Evolutionary conservation across 2,329 filamentous ascomycete genomes (phyloP).

Genomic region (Furcasterigmium furcatum): DNA sequence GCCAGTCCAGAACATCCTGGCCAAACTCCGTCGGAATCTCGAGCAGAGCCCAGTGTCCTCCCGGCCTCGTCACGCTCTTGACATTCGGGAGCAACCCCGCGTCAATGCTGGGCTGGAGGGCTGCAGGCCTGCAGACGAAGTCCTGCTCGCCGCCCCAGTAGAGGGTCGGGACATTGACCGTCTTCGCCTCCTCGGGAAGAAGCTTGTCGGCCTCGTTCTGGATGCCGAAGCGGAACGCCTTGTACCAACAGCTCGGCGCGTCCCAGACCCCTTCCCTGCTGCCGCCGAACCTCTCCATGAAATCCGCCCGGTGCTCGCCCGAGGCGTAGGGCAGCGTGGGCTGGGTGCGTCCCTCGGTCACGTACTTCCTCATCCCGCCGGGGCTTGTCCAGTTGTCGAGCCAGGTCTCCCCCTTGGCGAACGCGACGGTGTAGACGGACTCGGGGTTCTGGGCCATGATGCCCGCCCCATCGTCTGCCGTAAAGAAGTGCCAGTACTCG

Average conservation of each 20-base stretch:
- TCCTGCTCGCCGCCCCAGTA: conserved; percentile 21
- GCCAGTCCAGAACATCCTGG: too few relatives aligned
- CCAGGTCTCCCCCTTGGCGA: conserved; percentile 24
- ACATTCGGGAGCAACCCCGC: conserved; percentile 19
- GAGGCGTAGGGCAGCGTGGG: conserved; percentile 20
- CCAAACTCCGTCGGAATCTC: too few relatives aligned
- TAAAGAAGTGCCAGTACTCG: conserved; percentile 44
- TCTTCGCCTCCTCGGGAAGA: conserved; percentile 11
- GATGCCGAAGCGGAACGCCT: conserved; percentile 10
- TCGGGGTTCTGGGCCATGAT: conserved; percentile 35
- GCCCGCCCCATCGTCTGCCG: conserved; percentile 28
- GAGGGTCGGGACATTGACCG: conserved; percentile 19
- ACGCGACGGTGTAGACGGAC: conserved; percentile 27
- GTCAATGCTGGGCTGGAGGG: conserved; percentile 12
- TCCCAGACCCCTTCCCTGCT: conserved; percentile 20
- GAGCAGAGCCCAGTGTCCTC: too few relatives aligned
- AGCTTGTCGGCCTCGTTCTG: conserved; percentile 17
- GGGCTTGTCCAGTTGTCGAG: conserved; percentile 30
- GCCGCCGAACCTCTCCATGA: conserved; percentile 19
- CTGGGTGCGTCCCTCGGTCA: conserved; percentile 16
- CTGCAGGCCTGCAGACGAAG: conserved; percentile 17
- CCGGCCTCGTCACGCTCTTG: too few relatives aligned
- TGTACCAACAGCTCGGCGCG: conserved; percentile 23
- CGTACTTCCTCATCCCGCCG: conserved; percentile 26
- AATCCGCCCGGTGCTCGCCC: conserved; percentile 17